A percentile compares a stretch with the other conserved stretches of the same genome.
phyloP scores from a whole-genome alignment of 768 basidiomycete species.

The Pleurotus djamor region DNA sequence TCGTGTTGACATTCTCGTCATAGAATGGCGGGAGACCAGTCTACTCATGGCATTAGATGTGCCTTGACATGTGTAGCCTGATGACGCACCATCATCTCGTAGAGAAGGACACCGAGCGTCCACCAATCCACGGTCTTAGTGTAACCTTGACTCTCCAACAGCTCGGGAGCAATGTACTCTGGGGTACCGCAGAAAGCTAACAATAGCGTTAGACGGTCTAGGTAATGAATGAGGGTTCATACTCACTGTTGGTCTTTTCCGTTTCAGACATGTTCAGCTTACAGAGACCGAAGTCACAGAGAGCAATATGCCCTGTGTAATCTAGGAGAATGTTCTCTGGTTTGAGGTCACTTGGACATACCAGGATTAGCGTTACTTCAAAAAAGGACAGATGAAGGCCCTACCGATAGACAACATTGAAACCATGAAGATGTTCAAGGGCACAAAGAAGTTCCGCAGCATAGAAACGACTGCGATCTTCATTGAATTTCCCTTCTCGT shows the following conservation, averaged over 20 bases:
- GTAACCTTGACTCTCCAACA: constrained; percentile 95
- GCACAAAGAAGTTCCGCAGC: constrained; percentile 97
- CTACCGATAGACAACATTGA: constrained; percentile 97
- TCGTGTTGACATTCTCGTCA: constrained; percentile 97
- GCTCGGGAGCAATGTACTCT: constrained; percentile 97
- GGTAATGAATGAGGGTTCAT: constrained; percentile 4
- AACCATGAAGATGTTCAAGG: constrained; percentile 92
- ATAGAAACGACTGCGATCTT: constrained; percentile 92
- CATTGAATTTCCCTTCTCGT: constrained; percentile 94
- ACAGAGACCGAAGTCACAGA: constrained; percentile 97
- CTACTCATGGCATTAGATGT: constrained; percentile 29
- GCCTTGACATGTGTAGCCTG: constrained; percentile 9
- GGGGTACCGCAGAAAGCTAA: constrained; percentile 97
- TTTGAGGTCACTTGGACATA: constrained; percentile 74
- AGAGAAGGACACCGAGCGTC: constrained; percentile 95
- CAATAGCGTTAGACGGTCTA: constrained; percentile 10
- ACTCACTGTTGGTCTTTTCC: constrained; percentile 93
- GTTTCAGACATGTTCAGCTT: constrained; percentile 97
- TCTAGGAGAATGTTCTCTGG: constrained; percentile 98
- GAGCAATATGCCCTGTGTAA: constrained; percentile 96
- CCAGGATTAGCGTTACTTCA: neutral
- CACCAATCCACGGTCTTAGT: constrained; percentile 99
- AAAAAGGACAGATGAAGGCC: constrained; percentile 14
- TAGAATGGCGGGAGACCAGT: constrained; percentile 98
- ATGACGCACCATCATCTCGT: constrained; percentile 86